These are phyloP conservation scores for Guadua angustifolia DNA, from an alignment of 176 grass and related monocot genomes.

Conservation along the genomic window DNA sequence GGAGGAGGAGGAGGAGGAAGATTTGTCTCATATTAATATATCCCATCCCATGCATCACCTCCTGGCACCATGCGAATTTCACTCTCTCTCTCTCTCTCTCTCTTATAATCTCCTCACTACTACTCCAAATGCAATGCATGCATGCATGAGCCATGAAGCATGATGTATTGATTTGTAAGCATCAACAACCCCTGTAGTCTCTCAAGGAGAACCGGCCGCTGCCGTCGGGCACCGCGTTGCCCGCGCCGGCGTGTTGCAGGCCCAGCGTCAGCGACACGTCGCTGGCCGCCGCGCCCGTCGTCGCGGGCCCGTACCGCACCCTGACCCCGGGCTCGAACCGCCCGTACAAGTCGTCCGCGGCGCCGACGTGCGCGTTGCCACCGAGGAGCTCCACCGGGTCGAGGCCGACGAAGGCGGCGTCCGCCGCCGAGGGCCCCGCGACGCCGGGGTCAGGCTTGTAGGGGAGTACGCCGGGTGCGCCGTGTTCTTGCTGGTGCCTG, in stretches of 20 bases:
- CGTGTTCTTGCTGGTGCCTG: slow-evolving; percentile 48
- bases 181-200: slow-evolving; percentile 82
- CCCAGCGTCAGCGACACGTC: slow-evolving; percentile 95
- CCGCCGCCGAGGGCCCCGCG: slow-evolving; percentile 43
- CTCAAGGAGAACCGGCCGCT: slow-evolving; percentile 79
- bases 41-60: slow-evolving; percentile 53
- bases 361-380: slow-evolving; percentile 49
- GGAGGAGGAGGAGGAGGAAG: slow-evolving; percentile 32
- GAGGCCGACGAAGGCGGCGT: slow-evolving; percentile 53
- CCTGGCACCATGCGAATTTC: slow-evolving; percentile 40
- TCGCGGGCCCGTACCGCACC: slow-evolving; percentile 63
- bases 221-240: slow-evolving; percentile 61
- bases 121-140: slow-evolving; percentile 46
- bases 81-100: not conserved
- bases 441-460: slow-evolving; percentile 62
- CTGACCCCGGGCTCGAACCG: slow-evolving; percentile 57
- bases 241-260: slow-evolving; percentile 75
- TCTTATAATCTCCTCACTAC: slow-evolving; percentile 25
- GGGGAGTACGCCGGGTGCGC: slow-evolving; percentile 38
- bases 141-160: slow-evolving; percentile 49
- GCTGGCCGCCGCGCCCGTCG: slow-evolving; percentile 45
- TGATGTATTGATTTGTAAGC: slow-evolving; percentile 43
- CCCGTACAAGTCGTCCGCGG: slow-evolving; percentile 70
- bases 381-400: slow-evolving; percentile 68
- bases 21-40: slow-evolving; percentile 56